Base-by-base conservation (phyloP, 768 basidiomycete genomes). In the Trametes gibbosa region DNA sequence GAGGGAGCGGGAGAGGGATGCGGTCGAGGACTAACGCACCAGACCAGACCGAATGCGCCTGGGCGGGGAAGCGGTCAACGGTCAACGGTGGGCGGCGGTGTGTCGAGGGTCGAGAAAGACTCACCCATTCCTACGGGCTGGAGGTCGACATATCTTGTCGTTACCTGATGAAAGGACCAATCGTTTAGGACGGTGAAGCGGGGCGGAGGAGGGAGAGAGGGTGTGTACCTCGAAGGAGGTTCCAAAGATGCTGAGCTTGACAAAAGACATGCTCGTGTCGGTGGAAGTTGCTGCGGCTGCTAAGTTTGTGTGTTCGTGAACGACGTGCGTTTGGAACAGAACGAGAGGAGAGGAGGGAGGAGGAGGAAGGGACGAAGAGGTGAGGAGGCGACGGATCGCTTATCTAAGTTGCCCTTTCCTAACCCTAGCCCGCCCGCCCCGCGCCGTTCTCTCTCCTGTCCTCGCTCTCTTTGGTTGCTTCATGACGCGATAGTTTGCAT, bases 51-150 rank as follows among this genome's bases (percentile, higher is more conserved):
- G 70, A 99, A 98, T 39, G 97, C 97, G 64, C 93, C 93, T 92
- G 66, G 54, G 43, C 37, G 48, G 17, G 32, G 37, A 14, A 34
- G 27, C 43, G 54, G 52, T 50, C 17, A 59, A 41, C 21, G 6
- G 46, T 23, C 25, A 40, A n/a, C 42, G 27, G 42, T 27, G 6
- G 46, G n/a, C 25, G 48, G n/a, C 42, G 27, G 42, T 27, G 39
- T 7, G 47, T 34, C 9, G 47, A 46, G 13, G 48, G 37, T 12
- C 25, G 53, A 49, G 52, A 25, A 40, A 54, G 46, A 75, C 89
- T 74, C 62, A 92, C 96, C 96, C 96, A 98, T 98, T 73, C 96
- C 97, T 45, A 98, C 96, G 27, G 96, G 96, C 70, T 98, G 96
- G 12, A 99, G 87, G 78, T 99, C 97, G 73, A 97, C 90, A 90